phyloP scores from a whole-genome alignment of 106 monocot genomes.

The Allium cepa region DNA sequence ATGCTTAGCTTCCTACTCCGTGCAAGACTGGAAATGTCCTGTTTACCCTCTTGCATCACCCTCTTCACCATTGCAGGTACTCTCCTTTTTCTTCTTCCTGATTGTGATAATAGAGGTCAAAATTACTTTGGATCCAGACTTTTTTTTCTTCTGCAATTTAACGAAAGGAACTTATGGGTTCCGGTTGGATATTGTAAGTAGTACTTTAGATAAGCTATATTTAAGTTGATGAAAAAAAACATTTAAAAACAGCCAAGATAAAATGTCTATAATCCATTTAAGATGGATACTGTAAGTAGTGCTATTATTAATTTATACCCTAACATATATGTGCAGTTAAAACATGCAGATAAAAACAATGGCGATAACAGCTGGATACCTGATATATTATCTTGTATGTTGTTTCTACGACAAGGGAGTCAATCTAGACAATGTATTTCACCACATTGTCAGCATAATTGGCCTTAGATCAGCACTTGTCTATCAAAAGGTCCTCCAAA shows the following conservation, averaged over 20 bases:
- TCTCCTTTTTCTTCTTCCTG: neutral
- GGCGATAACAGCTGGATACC: constrained; percentile 13
- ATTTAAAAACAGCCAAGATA: no score
- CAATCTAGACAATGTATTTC: constrained; percentile 13
- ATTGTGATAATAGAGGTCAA: no score
- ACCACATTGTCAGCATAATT: constrained; percentile 18
- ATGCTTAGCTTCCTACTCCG: constrained; percentile 16
- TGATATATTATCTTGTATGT: constrained; percentile 22
- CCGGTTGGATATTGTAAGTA: no score
- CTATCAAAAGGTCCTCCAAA: constrained; percentile 10
- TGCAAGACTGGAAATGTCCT: constrained; percentile 18
- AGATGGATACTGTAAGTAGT: no score
- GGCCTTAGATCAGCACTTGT: constrained; percentile 17
- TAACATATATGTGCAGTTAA: neutral
- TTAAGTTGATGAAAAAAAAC: no score
- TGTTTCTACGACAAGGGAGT: constrained; percentile 11
- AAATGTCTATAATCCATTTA: no score
- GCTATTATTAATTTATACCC: no score
- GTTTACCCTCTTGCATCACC: constrained; percentile 19
- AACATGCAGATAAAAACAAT: constrained; percentile 19
- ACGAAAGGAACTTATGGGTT: no score
- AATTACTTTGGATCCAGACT: no score
- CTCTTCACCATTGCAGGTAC: constrained; percentile 20
- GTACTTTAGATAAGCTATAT: no score
- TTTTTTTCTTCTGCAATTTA: no score